Base-by-base conservation (phyloP, 257 asterid genomes). In the Solanum arcanum region DNA sequence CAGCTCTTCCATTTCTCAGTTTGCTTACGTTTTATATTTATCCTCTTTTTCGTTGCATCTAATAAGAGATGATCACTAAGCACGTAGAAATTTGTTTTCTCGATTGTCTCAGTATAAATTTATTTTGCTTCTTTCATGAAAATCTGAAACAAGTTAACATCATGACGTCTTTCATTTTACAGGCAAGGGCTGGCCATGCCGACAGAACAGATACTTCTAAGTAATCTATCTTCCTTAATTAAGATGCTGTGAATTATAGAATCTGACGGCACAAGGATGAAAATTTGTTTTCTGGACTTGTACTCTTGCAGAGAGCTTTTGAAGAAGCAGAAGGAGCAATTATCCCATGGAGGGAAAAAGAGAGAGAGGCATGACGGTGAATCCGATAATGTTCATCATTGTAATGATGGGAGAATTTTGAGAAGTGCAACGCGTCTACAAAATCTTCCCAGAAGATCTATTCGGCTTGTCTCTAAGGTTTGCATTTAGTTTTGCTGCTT, bases 401-500 rank as follows among this genome's bases (percentile, higher is more conserved):
- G 56, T 66, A 78, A 35, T 12, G 49, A 80, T 35, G 76, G 78
- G 25, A 85, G 88, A 86, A 35, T 56, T 89, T 85, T 89, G 84
- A 89, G 91, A 87, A 89, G 90, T 70, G 86, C 90, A 52, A 74
- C 27, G 37, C 85, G 86, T 69, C 88, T 44, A 8, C 60, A 64
- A 66, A 41, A 18, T 27, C 83, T 76, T 37, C 86, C 37, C 10
- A 88, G 90, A 86, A 88, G 86, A 49, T 88, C 88, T 60, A 78
- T 78, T 75, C 87, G 89, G 33, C 87, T 88, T 13, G 42, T 75
- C 70, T 62, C 87, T 59, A 74, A 84, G 89, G 89, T 88, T 73
- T 29, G 84, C 25, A 33, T 60, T 29, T 42, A 49, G 44, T 83
- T 11, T 39, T 83, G 31, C 33, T 56, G 27, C 87, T 80, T 47